Evolutionary conservation across 768 basidiomycete species (phyloP).

Genomic region (Boletus edulis): DNA sequence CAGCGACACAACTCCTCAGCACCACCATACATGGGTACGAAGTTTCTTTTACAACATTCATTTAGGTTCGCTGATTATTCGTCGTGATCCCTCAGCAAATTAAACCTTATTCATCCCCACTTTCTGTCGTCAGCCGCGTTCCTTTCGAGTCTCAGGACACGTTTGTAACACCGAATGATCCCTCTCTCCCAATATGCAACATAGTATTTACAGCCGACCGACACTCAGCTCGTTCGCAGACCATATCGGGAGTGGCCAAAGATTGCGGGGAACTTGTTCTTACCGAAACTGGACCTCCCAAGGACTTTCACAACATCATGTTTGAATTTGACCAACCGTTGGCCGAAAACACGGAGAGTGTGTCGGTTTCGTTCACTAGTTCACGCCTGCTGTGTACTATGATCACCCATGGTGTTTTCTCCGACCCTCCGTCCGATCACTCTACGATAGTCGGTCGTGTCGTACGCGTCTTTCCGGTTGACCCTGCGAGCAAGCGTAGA

Average conservation of each 20-base stretch:
- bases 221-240: not conserved
- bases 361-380: conserved; percentile 10
- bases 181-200: not conserved
- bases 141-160: not conserved
- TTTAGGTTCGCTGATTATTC: not conserved
- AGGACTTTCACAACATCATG: not conserved
- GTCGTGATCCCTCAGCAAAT: not conserved
- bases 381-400: not conserved
- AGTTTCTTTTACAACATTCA: not conserved
- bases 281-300: not conserved
- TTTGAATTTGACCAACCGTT: conserved; percentile 8
- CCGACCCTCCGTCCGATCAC: not conserved
- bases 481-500: not conserved
- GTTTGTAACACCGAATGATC: not conserved
- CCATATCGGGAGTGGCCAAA: too few relatives aligned
- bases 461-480: not conserved
- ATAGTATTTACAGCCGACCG: not conserved
- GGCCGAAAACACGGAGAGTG: conserved; percentile 9
- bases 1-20: not conserved
- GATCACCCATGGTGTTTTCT: not conserved
- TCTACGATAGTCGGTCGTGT: conserved; percentile 2
- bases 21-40: not conserved
- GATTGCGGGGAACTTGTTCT: conserved; percentile 3
- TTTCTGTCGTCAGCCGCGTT: not conserved
- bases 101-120: not conserved